Evolutionary conservation across 805 yeast genomes (phyloP).

Genomic region (Ogataea methylovora): DNA sequence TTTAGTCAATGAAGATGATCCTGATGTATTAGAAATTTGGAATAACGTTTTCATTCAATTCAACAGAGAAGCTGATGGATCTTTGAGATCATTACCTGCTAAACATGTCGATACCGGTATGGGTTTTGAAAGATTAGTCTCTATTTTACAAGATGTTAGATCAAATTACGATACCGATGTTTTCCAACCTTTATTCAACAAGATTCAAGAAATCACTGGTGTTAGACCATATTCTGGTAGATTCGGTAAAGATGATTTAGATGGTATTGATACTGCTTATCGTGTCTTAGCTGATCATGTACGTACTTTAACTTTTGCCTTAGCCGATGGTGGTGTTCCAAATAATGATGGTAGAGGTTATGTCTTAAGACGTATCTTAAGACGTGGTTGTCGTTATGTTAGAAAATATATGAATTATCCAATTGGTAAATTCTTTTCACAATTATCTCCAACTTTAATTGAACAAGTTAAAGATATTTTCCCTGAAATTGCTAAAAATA

Average conservation of each 20-base stretch:
- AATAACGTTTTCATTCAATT: constrained; percentile 94
- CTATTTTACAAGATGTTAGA: constrained; percentile 81
- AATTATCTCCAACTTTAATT: constrained; percentile 86
- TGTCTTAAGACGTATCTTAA: constrained; percentile 90
- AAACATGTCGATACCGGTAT: constrained; percentile 97
- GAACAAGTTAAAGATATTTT: constrained; percentile 81
- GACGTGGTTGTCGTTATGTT: constrained; percentile 97
- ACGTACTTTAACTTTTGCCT: constrained; percentile 91
- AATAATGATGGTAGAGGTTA: constrained; percentile 99
- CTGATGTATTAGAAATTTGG: constrained; percentile 97
- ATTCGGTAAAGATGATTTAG: constrained; percentile 86
- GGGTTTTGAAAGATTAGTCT: constrained; percentile 97
- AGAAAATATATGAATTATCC: constrained; percentile 95
- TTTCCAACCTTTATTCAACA: constrained; percentile 78
- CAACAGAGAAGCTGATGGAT: constrained; percentile 86
- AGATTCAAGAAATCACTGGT: constrained; percentile 88
- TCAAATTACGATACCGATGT: constrained; percentile 98
- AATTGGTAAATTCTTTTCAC: constrained; percentile 88
- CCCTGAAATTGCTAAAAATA: constrained; percentile 81
- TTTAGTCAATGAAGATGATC: constrained; percentile 94
- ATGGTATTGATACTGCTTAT: constrained; percentile 96
- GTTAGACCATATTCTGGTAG: constrained; percentile 87
- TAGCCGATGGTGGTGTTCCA: constrained; percentile 99
- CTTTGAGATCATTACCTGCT: constrained; percentile 79
- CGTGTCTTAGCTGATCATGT: constrained; percentile 98